Evolutionary conservation across 1,139 yeast species (phyloP).

Genomic region (Protomyces inouyei): DNA sequence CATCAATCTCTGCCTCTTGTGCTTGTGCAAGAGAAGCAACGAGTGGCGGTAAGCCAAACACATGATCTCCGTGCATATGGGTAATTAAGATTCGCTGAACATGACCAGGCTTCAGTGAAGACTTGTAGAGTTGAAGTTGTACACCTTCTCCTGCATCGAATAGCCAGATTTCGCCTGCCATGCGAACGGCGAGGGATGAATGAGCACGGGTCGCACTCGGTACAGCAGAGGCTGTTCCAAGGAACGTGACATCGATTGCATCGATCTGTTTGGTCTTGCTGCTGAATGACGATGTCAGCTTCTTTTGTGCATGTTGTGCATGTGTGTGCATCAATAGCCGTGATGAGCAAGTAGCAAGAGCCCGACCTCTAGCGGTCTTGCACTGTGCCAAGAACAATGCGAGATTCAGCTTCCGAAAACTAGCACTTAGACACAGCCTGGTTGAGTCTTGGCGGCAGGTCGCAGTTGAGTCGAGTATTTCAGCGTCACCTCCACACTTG

Average conservation of each 20-base stretch:
- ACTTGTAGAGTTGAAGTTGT: constrained; percentile 12
- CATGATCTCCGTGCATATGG: constrained; percentile 27
- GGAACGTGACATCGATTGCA: constrained; percentile 7
- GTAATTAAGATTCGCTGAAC: constrained; percentile 21
- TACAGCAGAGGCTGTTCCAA: constrained; percentile 25
- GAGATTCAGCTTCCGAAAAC: too few species aligned
- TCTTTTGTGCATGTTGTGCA: too few species aligned
- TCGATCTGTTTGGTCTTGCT: not conserved
- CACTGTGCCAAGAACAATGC: not conserved
- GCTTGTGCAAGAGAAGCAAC: constrained; percentile 10
- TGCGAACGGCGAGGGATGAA: constrained; percentile 19
- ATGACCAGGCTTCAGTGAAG: constrained; percentile 7
- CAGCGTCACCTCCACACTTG: not conserved
- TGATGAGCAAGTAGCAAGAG: not conserved
- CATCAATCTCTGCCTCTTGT: not conserved
- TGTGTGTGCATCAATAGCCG: too few species aligned
- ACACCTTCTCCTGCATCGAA: constrained; percentile 24
- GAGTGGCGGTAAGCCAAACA: constrained; percentile 20
- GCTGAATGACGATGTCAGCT: not conserved
- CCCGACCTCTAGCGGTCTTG: not conserved
- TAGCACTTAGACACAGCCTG: too few species aligned
- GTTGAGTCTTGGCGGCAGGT: too few species aligned
- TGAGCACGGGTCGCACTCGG: constrained; percentile 24
- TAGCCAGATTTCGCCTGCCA: constrained; percentile 21
- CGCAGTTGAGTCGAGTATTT: not conserved